These are phyloP conservation scores for Pseudevernia furfuracea DNA, from an alignment of 495 filamentous ascomycete genomes.

Conservation along the genomic window DNA sequence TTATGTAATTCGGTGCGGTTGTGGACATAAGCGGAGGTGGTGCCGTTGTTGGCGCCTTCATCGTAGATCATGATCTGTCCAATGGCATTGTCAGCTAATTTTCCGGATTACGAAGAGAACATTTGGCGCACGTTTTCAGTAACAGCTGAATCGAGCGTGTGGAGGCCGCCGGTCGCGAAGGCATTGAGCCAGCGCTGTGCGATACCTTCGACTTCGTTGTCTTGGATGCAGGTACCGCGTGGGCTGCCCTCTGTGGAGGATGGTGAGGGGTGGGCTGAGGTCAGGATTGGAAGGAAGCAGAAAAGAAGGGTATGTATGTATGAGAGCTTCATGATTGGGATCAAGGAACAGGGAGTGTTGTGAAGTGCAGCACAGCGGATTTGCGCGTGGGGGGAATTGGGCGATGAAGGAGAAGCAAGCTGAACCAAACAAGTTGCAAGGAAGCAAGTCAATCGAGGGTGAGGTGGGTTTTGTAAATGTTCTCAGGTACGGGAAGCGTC, in stretches of 20 bases:
- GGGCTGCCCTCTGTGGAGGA: neutral
- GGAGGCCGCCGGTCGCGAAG: slow-evolving; percentile 19
- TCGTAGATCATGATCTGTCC: slow-evolving; percentile 21
- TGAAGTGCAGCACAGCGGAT: neutral
- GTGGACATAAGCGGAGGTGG: slow-evolving; percentile 14
- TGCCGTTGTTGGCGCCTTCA: slow-evolving; percentile 18
- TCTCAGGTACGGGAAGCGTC: neutral
- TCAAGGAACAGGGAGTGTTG: neutral
- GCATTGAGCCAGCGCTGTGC: slow-evolving; percentile 20
- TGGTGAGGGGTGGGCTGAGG: neutral
- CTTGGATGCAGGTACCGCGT: slow-evolving; percentile 13
- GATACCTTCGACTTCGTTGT: slow-evolving; percentile 14
- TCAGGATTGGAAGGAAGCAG: neutral
- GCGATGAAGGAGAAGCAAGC: neutral
- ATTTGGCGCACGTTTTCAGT: slow-evolving; percentile 11
- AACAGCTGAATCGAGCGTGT: slow-evolving; percentile 11
- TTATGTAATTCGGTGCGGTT: slow-evolving; percentile 14
- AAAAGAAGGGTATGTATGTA: neutral
- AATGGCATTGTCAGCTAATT: neutral
- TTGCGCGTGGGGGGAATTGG: neutral
- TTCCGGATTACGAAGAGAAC: neutral
- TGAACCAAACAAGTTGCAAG: neutral
- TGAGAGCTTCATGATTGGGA: slow-evolving; percentile 1
- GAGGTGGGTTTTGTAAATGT: neutral
- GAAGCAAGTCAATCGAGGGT: neutral